Conservation (phyloP, 2,329 filamentous ascomycete genomes). For the Aureobasidium sp. region DNA sequence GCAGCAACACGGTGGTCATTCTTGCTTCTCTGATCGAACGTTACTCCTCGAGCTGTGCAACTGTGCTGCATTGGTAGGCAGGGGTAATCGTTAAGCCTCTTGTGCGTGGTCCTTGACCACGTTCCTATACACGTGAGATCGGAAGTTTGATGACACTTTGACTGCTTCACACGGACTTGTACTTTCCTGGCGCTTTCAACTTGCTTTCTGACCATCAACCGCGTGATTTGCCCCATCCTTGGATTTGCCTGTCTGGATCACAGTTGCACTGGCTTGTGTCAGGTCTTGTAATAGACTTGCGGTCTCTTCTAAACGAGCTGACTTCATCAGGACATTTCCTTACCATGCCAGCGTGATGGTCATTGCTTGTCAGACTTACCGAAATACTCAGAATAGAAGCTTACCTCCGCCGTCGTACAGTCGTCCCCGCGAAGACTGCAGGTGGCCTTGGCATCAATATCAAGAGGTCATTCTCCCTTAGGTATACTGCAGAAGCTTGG, state of each 20-base stretch:
- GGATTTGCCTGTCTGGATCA: neutral
- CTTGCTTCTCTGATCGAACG: neutral
- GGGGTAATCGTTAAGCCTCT: neutral
- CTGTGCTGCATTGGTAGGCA: too few relatives aligned
- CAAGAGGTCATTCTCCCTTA: neutral
- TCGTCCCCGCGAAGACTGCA: neutral
- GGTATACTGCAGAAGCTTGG: neutral
- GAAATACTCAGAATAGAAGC: neutral
- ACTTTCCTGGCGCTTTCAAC: neutral
- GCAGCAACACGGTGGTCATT: neutral
- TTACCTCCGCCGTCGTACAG: slow-evolving; percentile 1
- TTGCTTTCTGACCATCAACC: neutral
- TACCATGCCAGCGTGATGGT: neutral
- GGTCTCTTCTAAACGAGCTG: neutral
- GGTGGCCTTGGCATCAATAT: neutral
- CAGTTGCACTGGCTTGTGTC: neutral
- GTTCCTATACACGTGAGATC: neutral
- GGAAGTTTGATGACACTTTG: neutral
- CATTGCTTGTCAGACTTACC: neutral
- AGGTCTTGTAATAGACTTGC: neutral
- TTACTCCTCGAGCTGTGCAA: neutral
- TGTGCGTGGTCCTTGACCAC: neutral
- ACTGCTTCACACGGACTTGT: neutral
- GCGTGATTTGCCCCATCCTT: neutral
- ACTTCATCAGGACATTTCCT: neutral